A percentile compares a stretch with the other conserved stretches of the same genome.
phyloP scores from a whole-genome alignment of 768 basidiomycete genomes.

The Brasilioporus rufonigricans region DNA sequence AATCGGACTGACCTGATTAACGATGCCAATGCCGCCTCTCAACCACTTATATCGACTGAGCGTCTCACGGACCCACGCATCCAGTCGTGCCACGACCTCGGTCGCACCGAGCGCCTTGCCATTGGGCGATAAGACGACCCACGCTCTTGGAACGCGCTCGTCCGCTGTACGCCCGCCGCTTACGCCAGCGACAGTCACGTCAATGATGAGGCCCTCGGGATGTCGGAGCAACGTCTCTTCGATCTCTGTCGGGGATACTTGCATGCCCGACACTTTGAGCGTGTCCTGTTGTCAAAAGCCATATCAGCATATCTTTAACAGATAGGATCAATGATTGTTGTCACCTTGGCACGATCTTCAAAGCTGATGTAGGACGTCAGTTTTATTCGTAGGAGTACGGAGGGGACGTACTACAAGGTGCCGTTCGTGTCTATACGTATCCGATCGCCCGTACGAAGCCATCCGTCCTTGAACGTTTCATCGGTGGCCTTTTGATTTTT shows the following conservation, averaged over 20 bases:
- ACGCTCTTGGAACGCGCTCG: conserved; percentile 75
- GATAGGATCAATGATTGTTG: too few relatives aligned
- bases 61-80: conserved; percentile 58
- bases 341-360: conserved; percentile 73
- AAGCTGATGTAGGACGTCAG: conserved; percentile 42
- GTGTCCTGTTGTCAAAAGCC: too few relatives aligned
- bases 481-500: conserved; percentile 64
- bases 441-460: conserved; percentile 74
- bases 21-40: conserved; percentile 66
- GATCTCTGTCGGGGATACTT: conserved; percentile 80
- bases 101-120: conserved; percentile 50
- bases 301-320: too few relatives aligned
- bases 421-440: conserved; percentile 60
- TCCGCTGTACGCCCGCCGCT: conserved; percentile 66
- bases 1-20: conserved; percentile 52
- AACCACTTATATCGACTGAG: conserved; percentile 78
- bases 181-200: conserved; percentile 73
- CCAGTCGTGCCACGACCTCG: conserved; percentile 44
- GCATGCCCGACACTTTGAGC: conserved; percentile 74
- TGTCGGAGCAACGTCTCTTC: conserved; percentile 64
- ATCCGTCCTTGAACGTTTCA: conserved; percentile 66
- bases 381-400: not conserved
- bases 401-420: conserved; percentile 57
- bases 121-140: conserved; percentile 62
- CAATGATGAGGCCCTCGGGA: conserved; percentile 57